Percentiles rank a stretch among this genome's conserved stretches.
phyloP scores from a whole-genome alignment of 768 basidiomycete genomes.

The Termitomyces sp. region DNA sequence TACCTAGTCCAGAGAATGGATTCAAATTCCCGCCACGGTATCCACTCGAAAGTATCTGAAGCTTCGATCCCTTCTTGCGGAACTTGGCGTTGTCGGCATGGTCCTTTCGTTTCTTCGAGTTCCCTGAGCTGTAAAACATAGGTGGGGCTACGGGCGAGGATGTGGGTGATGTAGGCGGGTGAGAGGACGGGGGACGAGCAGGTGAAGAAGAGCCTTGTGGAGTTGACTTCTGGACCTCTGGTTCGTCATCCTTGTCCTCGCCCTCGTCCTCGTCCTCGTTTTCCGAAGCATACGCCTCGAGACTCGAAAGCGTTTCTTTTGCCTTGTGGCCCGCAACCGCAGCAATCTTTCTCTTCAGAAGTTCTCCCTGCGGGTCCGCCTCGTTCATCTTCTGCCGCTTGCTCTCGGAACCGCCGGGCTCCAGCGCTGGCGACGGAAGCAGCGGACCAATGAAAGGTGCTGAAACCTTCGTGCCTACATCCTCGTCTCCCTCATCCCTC shows the following conservation, averaged over 20 bases:
- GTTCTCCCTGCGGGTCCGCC: slow-evolving; percentile 50
- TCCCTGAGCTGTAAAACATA: slow-evolving; percentile 30
- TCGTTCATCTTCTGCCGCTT: slow-evolving; percentile 22
- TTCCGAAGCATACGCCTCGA: slow-evolving; percentile 27
- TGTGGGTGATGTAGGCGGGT: slow-evolving; percentile 28
- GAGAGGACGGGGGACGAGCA: slow-evolving; percentile 21
- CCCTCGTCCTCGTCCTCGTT: slow-evolving; percentile 19
- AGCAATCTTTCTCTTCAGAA: slow-evolving; percentile 53
- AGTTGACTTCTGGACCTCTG: slow-evolving; percentile 15
- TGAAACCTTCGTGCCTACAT: slow-evolving; percentile 45
- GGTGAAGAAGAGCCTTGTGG: slow-evolving; percentile 8
- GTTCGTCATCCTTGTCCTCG: slow-evolving; percentile 14
- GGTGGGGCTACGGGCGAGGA: slow-evolving; percentile 26
- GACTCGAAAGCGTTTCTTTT: slow-evolving; percentile 16
- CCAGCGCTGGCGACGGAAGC: slow-evolving; percentile 46
- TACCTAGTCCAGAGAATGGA: slow-evolving; percentile 10
- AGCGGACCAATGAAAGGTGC: slow-evolving; percentile 64
- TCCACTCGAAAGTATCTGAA: slow-evolving; percentile 1
- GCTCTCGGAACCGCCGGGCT: slow-evolving; percentile 15
- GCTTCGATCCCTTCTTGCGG: not conserved
- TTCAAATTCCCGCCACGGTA: slow-evolving; percentile 10
- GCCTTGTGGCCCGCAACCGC: slow-evolving; percentile 27
- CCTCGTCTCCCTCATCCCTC: slow-evolving; percentile 39
- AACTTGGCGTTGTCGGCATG: slow-evolving; percentile 9
- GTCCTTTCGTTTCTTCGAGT: slow-evolving; percentile 29